A percentile compares a stretch with the other conserved stretches of the same genome.
phyloP scores from a whole-genome alignment of 2,329 filamentous ascomycete species.

The Alternaria atra region DNA sequence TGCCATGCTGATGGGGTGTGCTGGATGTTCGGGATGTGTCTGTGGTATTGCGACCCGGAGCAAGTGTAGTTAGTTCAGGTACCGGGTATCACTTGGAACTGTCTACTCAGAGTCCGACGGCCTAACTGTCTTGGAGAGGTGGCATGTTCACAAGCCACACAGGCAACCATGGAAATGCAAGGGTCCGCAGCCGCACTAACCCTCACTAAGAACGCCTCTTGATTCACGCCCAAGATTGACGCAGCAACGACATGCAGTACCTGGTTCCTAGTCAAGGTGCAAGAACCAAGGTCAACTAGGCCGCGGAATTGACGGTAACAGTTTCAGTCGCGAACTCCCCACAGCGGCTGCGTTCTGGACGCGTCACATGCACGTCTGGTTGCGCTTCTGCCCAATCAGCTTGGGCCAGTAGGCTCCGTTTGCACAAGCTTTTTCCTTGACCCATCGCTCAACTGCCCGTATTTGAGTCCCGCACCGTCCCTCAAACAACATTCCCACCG shows the following conservation, averaged over 20 bases:
- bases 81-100: not conserved
- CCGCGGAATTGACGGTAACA: slow-evolving; percentile 7
- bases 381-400: slow-evolving; percentile 22
- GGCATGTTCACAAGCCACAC: slow-evolving; percentile 24
- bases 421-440: slow-evolving; percentile 19
- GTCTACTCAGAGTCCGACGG: slow-evolving; percentile 5
- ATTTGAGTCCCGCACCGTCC: slow-evolving; percentile 22
- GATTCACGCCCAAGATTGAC: slow-evolving; percentile 1
- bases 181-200: slow-evolving; percentile 13
- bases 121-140: slow-evolving; percentile 25
- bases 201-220: not conserved
- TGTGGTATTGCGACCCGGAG: not conserved
- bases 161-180: not conserved
- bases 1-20: slow-evolving; percentile 60
- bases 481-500: slow-evolving; percentile 30
- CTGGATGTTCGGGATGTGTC: not conserved
- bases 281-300: slow-evolving; percentile 1
- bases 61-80: not conserved
- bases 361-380: slow-evolving; percentile 12
- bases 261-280: not conserved
- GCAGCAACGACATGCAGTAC: slow-evolving; percentile 7
- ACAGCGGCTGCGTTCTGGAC: not conserved
- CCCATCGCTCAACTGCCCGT: slow-evolving; percentile 9
- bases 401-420: slow-evolving; percentile 3
- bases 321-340: slow-evolving; percentile 1